phyloP scores from a whole-genome alignment of 106 monocot species.

The Dendrobium officinale region DNA sequence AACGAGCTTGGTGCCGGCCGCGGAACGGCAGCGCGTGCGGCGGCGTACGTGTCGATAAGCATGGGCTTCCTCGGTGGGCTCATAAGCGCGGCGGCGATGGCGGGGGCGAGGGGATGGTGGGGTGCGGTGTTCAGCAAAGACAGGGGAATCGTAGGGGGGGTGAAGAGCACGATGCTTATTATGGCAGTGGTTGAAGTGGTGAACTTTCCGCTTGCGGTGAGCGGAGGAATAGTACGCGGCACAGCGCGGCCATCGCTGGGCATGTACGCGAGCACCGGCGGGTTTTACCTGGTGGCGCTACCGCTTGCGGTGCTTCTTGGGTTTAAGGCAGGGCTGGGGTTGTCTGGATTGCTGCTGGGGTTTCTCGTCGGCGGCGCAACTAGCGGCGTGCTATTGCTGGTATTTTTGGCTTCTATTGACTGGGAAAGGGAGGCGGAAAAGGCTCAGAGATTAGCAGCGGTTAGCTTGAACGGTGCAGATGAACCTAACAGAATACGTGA shows the following conservation, averaged over 20 bases:
- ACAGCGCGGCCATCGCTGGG: constrained; percentile 56
- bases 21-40: constrained; percentile 3
- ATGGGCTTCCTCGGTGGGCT: constrained; percentile 15
- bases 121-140: constrained; percentile 38
- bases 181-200: constrained; percentile 55
- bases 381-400: constrained; percentile 18
- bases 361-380: constrained; percentile 32
- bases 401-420: constrained; percentile 33
- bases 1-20: constrained; percentile 58
- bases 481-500: not conserved
- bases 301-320: constrained; percentile 33
- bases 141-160: constrained; percentile 15
- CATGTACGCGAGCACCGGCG: constrained; percentile 51
- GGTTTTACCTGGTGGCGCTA: constrained; percentile 66
- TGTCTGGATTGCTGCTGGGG: constrained; percentile 49
- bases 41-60: constrained; percentile 32
- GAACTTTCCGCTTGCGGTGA: constrained; percentile 49
- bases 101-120: constrained; percentile 26
- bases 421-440: constrained; percentile 50
- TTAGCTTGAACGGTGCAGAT: not conserved
- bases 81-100: constrained; percentile 28
- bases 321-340: constrained; percentile 35
- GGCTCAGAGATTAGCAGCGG: constrained; percentile 30
- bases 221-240: constrained; percentile 53
- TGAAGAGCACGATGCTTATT: constrained; percentile 44